Percentiles rank a stretch among this genome's conserved stretches.
phyloP scores from a whole-genome alignment of 805 yeast genomes.

The Monosporozyma solicola region DNA sequence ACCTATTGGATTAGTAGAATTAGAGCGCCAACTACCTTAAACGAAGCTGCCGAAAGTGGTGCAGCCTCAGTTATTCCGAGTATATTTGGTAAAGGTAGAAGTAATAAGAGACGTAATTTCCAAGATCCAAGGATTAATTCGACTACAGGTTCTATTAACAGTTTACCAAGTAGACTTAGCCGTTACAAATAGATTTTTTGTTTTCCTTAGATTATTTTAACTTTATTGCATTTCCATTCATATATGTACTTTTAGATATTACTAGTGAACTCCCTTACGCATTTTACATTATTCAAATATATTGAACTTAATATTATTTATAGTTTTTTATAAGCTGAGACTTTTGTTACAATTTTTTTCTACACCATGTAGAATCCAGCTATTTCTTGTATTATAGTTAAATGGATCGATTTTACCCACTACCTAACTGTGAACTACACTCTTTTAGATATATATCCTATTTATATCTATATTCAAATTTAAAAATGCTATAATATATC shows the following conservation, averaged over 20 bases:
- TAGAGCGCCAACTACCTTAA: constrained; percentile 26
- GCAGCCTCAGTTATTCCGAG: constrained; percentile 29
- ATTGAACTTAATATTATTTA: background rate
- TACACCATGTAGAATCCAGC: too few species aligned
- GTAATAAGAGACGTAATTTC: constrained; percentile 2
- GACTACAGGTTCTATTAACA: constrained; percentile 9
- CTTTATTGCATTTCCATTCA: background rate
- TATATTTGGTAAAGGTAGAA: constrained; percentile 13
- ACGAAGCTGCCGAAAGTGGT: constrained; percentile 29
- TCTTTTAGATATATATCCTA: too few species aligned
- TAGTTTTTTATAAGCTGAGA: too few species aligned
- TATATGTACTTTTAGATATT: background rate
- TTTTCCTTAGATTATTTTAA: background rate
- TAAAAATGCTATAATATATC: too few species aligned
- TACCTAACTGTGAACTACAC: too few species aligned
- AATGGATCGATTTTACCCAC: too few species aligned
- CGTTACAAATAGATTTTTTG: constrained; percentile 9
- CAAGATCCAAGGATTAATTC: constrained; percentile 3
- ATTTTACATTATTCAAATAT: background rate
- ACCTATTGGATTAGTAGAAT: constrained; percentile 31
- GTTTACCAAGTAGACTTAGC: constrained; percentile 17
- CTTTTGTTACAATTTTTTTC: too few species aligned
- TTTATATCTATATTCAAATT: too few species aligned
- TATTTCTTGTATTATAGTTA: too few species aligned
- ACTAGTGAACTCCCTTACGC: background rate